Conservation (phyloP, 2,329 filamentous ascomycete genomes). For the Alternaria angustiovoidea region DNA sequence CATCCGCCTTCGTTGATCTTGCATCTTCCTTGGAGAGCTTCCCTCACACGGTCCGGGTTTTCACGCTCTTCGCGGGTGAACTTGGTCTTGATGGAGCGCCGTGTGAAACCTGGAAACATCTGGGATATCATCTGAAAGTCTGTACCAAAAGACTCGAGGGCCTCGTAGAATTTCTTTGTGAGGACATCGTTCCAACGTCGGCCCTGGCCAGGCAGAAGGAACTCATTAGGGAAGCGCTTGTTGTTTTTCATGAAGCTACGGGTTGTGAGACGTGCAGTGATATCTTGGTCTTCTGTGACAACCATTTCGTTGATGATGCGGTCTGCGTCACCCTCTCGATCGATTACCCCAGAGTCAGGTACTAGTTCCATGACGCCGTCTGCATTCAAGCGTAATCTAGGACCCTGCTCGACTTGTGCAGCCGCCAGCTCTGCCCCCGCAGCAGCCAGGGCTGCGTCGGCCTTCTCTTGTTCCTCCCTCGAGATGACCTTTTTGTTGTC, state of each 20-base stretch:
- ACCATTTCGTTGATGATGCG: conserved; percentile 63
- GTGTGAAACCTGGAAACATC: conserved; percentile 76
- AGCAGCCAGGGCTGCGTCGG: conserved; percentile 32
- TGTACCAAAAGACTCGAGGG: conserved; percentile 78
- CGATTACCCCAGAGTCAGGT: conserved; percentile 71
- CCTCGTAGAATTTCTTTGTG: conserved; percentile 79
- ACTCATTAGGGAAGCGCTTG: conserved; percentile 57
- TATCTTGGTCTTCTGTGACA: conserved; percentile 78
- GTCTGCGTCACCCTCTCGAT: conserved; percentile 71
- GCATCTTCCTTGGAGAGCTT: conserved; percentile 62
- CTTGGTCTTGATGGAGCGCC: conserved; percentile 81
- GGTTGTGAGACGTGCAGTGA: conserved; percentile 74
- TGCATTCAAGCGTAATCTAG: conserved; percentile 63
- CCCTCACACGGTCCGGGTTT: conserved; percentile 69
- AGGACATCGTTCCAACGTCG: conserved; percentile 71
- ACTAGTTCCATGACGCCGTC: conserved; percentile 78
- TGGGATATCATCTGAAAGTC: conserved; percentile 82
- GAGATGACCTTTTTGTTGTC: conserved; percentile 32
- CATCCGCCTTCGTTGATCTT: conserved; percentile 48
- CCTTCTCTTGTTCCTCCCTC: conserved; percentile 34
- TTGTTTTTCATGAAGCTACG: conserved; percentile 72
- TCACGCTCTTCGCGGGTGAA: conserved; percentile 80
- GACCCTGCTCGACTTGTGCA: conserved; percentile 47
- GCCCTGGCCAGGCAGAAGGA: conserved; percentile 56
- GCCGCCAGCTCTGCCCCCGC: conserved; percentile 21